phyloP scores from a whole-genome alignment of 2,329 filamentous ascomycete species.

The Rhytidhysteron rufulum region DNA sequence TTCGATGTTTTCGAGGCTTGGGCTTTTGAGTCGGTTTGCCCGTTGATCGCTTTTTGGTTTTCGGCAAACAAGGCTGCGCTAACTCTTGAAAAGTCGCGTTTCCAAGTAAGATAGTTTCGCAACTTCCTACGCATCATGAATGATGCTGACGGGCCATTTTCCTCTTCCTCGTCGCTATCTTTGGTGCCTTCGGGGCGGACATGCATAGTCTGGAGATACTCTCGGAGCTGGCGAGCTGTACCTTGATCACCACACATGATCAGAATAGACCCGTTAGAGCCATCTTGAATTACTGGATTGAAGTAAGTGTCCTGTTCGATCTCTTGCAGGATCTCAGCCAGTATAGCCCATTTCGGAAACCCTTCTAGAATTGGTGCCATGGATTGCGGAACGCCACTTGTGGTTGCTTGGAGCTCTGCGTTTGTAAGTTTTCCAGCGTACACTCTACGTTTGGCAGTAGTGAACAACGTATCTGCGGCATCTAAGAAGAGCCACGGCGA shows the following conservation, averaged over 20 bases:
- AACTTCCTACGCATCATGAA: slow-evolving; percentile 90
- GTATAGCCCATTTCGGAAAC: slow-evolving; percentile 85
- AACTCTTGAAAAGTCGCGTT: slow-evolving; percentile 80
- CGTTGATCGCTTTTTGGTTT: slow-evolving; percentile 72
- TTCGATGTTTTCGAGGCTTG: slow-evolving; percentile 54
- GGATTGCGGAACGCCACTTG: slow-evolving; percentile 52
- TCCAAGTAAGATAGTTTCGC: slow-evolving; percentile 85
- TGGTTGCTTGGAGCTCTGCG: slow-evolving; percentile 47
- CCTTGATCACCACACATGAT: slow-evolving; percentile 92
- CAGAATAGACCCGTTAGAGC: slow-evolving; percentile 85
- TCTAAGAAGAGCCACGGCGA: slow-evolving; percentile 96
- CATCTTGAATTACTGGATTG: slow-evolving; percentile 70
- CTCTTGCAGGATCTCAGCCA: slow-evolving; percentile 88
- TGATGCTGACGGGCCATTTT: slow-evolving; percentile 63
- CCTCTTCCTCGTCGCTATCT: slow-evolving; percentile 48
- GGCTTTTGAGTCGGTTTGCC: slow-evolving; percentile 57
- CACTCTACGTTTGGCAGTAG: slow-evolving; percentile 81
- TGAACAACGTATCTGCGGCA: slow-evolving; percentile 90
- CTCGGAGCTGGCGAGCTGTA: slow-evolving; percentile 82
- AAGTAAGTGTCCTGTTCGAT: slow-evolving; percentile 89
- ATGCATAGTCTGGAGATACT: slow-evolving; percentile 90
- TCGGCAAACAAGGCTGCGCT: slow-evolving; percentile 74
- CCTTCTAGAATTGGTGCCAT: slow-evolving; percentile 84
- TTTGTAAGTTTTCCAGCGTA: slow-evolving; percentile 71
- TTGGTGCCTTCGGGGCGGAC: slow-evolving; percentile 51